phyloP scores from a whole-genome alignment of 192 early-diverging fungal species.

The Coemansia furcata region DNA sequence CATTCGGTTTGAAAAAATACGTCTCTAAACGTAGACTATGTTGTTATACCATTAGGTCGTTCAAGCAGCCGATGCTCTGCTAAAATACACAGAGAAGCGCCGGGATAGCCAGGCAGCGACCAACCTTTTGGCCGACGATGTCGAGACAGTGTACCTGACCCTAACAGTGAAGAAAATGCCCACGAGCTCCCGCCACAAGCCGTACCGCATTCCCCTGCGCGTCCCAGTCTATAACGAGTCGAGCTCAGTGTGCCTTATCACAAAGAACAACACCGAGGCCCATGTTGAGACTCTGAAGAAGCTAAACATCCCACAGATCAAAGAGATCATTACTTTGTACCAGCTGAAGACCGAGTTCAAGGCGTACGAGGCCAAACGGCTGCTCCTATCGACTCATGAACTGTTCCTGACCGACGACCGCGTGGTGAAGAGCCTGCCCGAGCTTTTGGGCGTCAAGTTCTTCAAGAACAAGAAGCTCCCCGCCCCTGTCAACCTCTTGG shows the following conservation, averaged over 20 bases:
- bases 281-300: conserved; percentile 69
- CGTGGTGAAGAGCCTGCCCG: conserved; percentile 71
- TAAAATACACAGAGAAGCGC: conserved; percentile 32
- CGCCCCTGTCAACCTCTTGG: conserved; percentile 15
- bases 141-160: conserved; percentile 60
- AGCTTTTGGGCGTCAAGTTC: conserved; percentile 78
- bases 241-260: conserved; percentile 82
- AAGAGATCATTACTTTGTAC: conserved; percentile 70
- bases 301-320: conserved; percentile 61
- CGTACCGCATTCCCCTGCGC: conserved; percentile 68
- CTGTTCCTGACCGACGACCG: conserved; percentile 89
- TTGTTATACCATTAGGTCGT: conserved; percentile 22
- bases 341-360: conserved; percentile 81
- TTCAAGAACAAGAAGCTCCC: conserved; percentile 80
- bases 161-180: conserved; percentile 71
- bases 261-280: conserved; percentile 80
- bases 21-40: background rate
- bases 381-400: conserved; percentile 72
- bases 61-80: conserved; percentile 39
- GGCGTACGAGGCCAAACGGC: conserved; percentile 76
- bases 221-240: conserved; percentile 62
- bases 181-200: conserved; percentile 59
- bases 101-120: conserved; percentile 35
- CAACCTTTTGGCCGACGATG: conserved; percentile 56
- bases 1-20: background rate